Conservation (phyloP, 345 rosid species). For the Lepidium aucheri region DNA sequence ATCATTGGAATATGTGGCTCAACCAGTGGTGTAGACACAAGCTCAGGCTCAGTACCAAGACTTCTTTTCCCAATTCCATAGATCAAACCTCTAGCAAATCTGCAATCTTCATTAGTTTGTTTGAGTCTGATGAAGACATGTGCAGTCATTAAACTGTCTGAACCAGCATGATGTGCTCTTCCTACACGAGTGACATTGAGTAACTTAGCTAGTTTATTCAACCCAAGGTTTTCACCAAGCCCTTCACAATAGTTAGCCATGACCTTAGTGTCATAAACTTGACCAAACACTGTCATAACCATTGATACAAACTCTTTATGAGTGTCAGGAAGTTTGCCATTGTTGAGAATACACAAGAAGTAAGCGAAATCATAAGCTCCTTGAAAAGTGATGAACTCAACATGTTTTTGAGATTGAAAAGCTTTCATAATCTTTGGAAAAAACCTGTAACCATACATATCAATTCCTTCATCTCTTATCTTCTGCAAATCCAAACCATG, state of each 20-base stretch:
- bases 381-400: constrained; percentile 14
- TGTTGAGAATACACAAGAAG: not conserved
- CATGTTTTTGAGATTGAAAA: not conserved
- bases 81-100: constrained; percentile 16
- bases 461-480: constrained; percentile 17
- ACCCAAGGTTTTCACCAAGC: constrained; percentile 15
- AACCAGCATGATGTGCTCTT: constrained; percentile 26
- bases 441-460: not conserved
- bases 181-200: constrained; percentile 13
- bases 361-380: constrained; percentile 24
- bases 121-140: constrained; percentile 14
- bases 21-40: not conserved
- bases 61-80: constrained; percentile 14
- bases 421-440: not conserved
- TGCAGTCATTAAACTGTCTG: constrained; percentile 26
- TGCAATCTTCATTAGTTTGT: not conserved
- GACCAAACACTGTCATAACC: constrained; percentile 1
- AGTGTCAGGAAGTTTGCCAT: not conserved
- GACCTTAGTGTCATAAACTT: constrained; percentile 24
- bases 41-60: not conserved
- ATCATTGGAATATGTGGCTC: not conserved
- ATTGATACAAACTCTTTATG: not conserved
- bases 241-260: constrained; percentile 22
- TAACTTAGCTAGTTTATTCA: constrained; percentile 12
- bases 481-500: constrained; percentile 18